phyloP scores from a whole-genome alignment of 208 protist genomes.

The Blechomonas ayalai region DNA sequence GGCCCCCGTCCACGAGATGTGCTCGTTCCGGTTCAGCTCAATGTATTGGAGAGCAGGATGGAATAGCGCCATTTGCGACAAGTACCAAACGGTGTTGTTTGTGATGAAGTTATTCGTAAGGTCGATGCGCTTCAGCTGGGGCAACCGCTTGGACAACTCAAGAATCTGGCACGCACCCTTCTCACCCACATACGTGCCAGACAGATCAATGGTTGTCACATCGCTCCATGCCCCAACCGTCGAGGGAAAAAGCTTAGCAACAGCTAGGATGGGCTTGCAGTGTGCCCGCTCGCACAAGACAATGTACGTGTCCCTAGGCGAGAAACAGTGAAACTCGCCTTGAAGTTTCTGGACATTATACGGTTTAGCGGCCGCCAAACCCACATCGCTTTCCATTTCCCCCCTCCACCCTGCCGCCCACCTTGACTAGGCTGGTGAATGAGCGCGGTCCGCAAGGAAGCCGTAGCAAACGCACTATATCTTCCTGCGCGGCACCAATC shows the following conservation, averaged over 20 bases:
- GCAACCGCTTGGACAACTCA: constrained; percentile 55
- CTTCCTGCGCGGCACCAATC: neutral
- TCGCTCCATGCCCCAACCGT: constrained; percentile 31
- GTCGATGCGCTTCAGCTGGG: constrained; percentile 25
- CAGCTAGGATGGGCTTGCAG: constrained; percentile 27
- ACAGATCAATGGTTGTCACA: constrained; percentile 39
- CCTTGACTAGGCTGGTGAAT: too few species aligned
- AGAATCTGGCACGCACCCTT: constrained; percentile 37
- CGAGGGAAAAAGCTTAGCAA: constrained; percentile 35
- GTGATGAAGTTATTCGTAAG: constrained; percentile 63
- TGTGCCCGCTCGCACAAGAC: constrained; percentile 26
- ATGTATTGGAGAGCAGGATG: constrained; percentile 52
- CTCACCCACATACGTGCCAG: constrained; percentile 54
- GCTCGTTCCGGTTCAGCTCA: constrained; percentile 52
- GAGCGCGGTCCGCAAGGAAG: too few species aligned
- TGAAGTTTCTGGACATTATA: constrained; percentile 40
- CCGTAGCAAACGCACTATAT: neutral
- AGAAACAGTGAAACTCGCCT: constrained; percentile 25
- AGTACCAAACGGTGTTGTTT: constrained; percentile 54
- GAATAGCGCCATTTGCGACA: constrained; percentile 44
- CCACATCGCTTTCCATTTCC: too few species aligned
- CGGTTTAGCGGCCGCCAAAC: constrained; percentile 8
- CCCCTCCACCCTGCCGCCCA: too few species aligned
- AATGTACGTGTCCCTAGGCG: constrained; percentile 41
- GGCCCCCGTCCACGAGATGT: constrained; percentile 72